Percentiles rank a stretch among this genome's conserved stretches.
Conservation (phyloP, 2,329 filamentous ascomycete genomes). For the Orbilia ellipsospora region DNA sequence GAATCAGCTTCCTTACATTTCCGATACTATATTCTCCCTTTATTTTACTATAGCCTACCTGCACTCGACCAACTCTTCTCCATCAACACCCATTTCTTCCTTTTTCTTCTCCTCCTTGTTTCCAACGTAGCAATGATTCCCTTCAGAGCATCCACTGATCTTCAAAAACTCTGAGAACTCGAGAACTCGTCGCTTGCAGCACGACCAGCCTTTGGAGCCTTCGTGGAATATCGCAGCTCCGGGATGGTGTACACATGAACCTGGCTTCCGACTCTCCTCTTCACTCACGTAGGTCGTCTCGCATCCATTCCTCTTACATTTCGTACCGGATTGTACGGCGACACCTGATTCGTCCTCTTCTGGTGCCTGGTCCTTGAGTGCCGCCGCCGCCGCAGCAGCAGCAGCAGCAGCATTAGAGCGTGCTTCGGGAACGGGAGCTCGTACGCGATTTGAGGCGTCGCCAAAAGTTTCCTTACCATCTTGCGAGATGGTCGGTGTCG, state of each 20-base stretch:
- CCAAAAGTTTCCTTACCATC: conserved; percentile 66
- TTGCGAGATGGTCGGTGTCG: conserved; percentile 62
- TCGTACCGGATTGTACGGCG: conserved; percentile 77
- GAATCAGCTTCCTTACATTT: not conserved
- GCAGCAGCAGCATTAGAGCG: conserved; percentile 66
- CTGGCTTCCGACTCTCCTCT: conserved; percentile 70
- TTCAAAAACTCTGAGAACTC: conserved; percentile 99
- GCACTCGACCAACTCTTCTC: conserved; percentile 63
- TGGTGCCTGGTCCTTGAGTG: conserved; percentile 73
- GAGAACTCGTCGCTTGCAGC: conserved; percentile 92
- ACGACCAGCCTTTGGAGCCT: conserved; percentile 93
- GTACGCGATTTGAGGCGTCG: conserved; percentile 56
- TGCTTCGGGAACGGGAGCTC: conserved; percentile 59
- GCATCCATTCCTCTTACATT: conserved; percentile 83
- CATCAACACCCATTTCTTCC: conserved; percentile 33
- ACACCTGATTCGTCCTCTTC: conserved; percentile 85
- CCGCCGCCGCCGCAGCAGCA: conserved; percentile 70
- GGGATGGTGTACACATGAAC: conserved; percentile 88
- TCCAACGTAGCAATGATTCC: conserved; percentile 83
- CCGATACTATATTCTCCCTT: no score
- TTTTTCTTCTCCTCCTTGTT: conserved; percentile 68
- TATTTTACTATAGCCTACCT: conserved; percentile 69
- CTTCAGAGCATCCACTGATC: conserved; percentile 89
- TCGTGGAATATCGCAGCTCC: conserved; percentile 95
- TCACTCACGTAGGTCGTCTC: conserved; percentile 73